phyloP scores from a whole-genome alignment of 805 yeast genomes.

The Komagataella populi region DNA sequence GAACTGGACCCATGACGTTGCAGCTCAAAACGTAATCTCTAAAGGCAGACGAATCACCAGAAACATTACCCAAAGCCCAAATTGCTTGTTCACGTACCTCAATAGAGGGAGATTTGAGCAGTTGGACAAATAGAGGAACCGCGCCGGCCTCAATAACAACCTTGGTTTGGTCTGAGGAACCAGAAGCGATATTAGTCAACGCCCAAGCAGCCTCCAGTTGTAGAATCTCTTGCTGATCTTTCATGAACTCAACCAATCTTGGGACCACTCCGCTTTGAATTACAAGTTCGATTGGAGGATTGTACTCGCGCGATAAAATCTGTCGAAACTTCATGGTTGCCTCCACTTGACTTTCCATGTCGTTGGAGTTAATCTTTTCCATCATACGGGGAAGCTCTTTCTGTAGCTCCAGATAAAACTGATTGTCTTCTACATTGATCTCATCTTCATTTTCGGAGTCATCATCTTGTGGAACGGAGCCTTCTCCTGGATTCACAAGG shows the following conservation, averaged over 20 bases:
- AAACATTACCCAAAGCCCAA: slow-evolving; percentile 98
- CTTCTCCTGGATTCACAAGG: slow-evolving; percentile 22
- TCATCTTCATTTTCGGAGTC: slow-evolving; percentile 37
- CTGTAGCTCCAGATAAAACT: slow-evolving; percentile 34
- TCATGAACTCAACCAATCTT: slow-evolving; percentile 76
- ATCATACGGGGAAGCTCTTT: slow-evolving; percentile 78
- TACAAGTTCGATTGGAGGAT: slow-evolving; percentile 92
- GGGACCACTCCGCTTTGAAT: slow-evolving; percentile 92
- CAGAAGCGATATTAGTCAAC: slow-evolving; percentile 95
- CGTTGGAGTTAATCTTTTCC: slow-evolving; percentile 60
- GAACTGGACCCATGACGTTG: slow-evolving; percentile 82
- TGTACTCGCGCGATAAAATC: slow-evolving; percentile 82
- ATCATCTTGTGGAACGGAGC: slow-evolving; percentile 28
- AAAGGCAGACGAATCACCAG: slow-evolving; percentile 87
- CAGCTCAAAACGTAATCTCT: slow-evolving; percentile 81
- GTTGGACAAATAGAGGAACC: slow-evolving; percentile 77
- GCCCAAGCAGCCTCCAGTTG: slow-evolving; percentile 99
- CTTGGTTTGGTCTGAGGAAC: slow-evolving; percentile 77
- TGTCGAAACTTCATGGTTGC: slow-evolving; percentile 93
- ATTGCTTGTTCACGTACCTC: slow-evolving; percentile 98
- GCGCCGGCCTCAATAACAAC: slow-evolving; percentile 91
- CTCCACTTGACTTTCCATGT: slow-evolving; percentile 66
- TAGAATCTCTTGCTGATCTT: slow-evolving; percentile 66
- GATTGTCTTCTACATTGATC: slow-evolving; percentile 29
- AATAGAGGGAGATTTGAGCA: slow-evolving; percentile 65